Base-by-base conservation (phyloP, 495 filamentous ascomycete genomes). In the Platismatia glauca region DNA sequence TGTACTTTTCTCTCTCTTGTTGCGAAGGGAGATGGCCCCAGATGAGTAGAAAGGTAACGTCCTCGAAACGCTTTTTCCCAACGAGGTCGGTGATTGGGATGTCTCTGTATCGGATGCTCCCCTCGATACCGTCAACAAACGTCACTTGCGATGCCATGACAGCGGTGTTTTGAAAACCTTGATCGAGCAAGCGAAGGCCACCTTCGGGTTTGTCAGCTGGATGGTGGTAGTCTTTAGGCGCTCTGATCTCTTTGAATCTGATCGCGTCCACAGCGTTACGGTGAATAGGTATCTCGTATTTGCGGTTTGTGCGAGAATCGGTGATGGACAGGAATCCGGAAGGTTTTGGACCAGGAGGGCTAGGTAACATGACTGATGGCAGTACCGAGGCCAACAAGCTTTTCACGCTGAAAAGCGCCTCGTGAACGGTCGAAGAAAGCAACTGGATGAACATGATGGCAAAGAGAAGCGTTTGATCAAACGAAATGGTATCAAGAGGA, bases 121-220 rank as follows among this genome's bases (percentile, higher is more conserved):
- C 72, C 39, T 71, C 67, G 58, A 76, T 69, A 22, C 75, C 79
- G 57, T 77, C 65, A 27, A 79, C 76, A 59, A 74, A 76, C 5
- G 78, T 80, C 57, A 82, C 78, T 35, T 66, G 66, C 20, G 71
- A 73, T 56, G 70, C 64, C 48, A 72, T 75, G 13, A 76, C 76
- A 6, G 77, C 78, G 18, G 79, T 81, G 61, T 82, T 80, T 38
- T 70, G 65, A 66, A 74, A 81, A 2, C 74, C 79, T 9, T 72
- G 76, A 63, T 82, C 79, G n/a, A 75, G 72, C 16, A 82, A 62
- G 8, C 55, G 55, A 15, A 57, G 55, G 12, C 55, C 55, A 7
- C 34, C 7, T 24, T 57, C 34, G 18, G n/a, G 6, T 15, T 57
- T 29, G n/a, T 57, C 35, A 37, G 35, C 35, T 37, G 35, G 35